Base-by-base conservation (phyloP, 1,284 basidiomycete species). In the Malassezia sp. region DNA sequence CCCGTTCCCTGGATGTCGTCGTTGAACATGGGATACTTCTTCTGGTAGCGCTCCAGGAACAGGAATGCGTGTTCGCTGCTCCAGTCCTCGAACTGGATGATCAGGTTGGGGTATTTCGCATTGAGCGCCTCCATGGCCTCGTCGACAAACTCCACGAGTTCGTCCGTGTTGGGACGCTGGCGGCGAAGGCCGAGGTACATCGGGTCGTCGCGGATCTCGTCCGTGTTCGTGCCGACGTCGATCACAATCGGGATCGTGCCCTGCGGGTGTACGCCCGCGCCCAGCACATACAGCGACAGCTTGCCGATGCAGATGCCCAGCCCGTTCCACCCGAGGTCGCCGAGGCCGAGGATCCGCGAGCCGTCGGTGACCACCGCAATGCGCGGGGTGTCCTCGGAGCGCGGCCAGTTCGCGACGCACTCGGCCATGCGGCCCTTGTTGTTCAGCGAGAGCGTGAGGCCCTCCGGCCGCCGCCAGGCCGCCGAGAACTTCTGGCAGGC, bases 271-370 rank as follows among this genome's bases (percentile, higher is more conserved):
- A 93, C 83, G 43, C 87, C 88, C 51, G 84, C 84, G 34, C 86
- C 86, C 26, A 86, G 85, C 50, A 91, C 78, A 67, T 93, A 95
- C 28, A 95, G 77, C 18, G 84, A 87, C 11, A 95, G 76, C 73
- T 95, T 95, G 34, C 89, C 89, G 52, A 91, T 84, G 17, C 84
- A 80, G 62, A 95, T 95, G 2, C 86, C 86, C 81, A 91, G 85
- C 29, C 74, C 74, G 38, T 74, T 62, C 42, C 71, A 72, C 15
- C 77, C 77, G 17, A 93, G 79, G 69, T 95, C 90, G 27, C 90
- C 90, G 23, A 96, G 74, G 53, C 90, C 89, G 21, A 95, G 78
- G 59, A 95, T 91, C 45, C 89, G 81, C 14, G 84, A 88, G 74
- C 88, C 89, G 72, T 93, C 89, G 4, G 73, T 74, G 28, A 73